Evolutionary conservation across 306 rosid genomes (phyloP), one percentile per base, ranked within the genome.

Genomic region (Rosa rugosa): DNA sequence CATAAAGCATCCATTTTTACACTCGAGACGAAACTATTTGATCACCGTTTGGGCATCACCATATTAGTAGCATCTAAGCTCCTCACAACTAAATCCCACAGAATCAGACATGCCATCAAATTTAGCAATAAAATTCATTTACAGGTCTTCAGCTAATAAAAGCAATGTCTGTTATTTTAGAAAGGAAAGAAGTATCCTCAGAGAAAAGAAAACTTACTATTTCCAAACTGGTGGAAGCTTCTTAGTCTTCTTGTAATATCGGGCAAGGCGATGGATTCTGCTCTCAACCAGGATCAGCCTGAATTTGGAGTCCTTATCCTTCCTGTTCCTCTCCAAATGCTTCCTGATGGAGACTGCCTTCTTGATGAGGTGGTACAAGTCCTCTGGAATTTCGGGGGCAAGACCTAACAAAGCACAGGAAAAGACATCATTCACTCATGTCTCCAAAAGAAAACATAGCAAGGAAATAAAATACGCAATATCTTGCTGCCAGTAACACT

Each of bases 351-450:
- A 91, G 49, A 93, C 97, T 0, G 97, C 98, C 80, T 91, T 93
- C 91, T 93, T 93, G 75, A 93, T 93, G 85, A 93, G 89, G 81
- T 91, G 97, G 88, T 93, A 93, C 73, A 93, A 84, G 82, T 93
- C 98, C 97, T 93, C 98, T 0, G 98, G 98, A 41, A 93, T 91
- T 73, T 91, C 98, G 50, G 98, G 98, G 7, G 93, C 98, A 78
- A 93, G 95, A 8, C 92, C 97, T 92, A 74, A 82, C 73, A 69
- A 12, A n/a, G 0, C 38, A 31, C 25, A 60, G 1, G 1, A 44
- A 34, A 59, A 9, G 22, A 8, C 4, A 12, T 0, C 12, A 22
- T 25, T 64, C 12, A 36, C 14, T 34, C 9, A 80, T 10, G 0
- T 22, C 11, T 27, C 72, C 22, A 27, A n/a, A 18, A 6, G 7